These are phyloP conservation scores for Lathyrus tuberosus DNA, from an alignment of 306 rosid genomes.

Conservation along the genomic window DNA sequence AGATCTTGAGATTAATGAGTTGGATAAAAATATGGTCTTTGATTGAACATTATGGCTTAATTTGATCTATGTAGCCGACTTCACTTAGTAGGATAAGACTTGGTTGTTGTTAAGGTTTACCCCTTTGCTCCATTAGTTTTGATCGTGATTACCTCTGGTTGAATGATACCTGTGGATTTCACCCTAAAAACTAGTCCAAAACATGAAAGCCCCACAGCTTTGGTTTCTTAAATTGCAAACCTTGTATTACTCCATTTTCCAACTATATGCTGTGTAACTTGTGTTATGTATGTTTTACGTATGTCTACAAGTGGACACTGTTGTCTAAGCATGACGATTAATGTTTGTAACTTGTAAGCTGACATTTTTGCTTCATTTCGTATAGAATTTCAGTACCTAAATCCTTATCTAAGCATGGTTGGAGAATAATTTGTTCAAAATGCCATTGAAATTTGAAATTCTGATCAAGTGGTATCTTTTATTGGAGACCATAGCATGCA, in stretches of 20 bases:
- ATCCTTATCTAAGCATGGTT: constrained; percentile 8
- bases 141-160: not conserved
- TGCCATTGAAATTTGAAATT: constrained; percentile 7
- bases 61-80: no score
- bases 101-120: no score
- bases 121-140: not conserved
- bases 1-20: no score
- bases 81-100: no score
- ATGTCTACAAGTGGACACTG: not conserved
- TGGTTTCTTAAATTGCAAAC: not conserved
- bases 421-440: constrained; percentile 14
- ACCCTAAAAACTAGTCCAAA: constrained; percentile 1
- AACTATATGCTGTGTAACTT: constrained; percentile 7
- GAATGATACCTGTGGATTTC: not conserved
- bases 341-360: not conserved
- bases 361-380: constrained; percentile 9
- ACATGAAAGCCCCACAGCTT: not conserved
- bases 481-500: constrained; percentile 19
- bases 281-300: constrained; percentile 20
- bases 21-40: no score
- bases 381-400: constrained; percentile 8
- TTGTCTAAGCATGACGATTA: constrained; percentile 26
- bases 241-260: constrained; percentile 6
- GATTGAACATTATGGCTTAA: no score
- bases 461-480: constrained; percentile 4